Conservation (phyloP, 805 yeast genomes). For the Candida glaebosa region DNA sequence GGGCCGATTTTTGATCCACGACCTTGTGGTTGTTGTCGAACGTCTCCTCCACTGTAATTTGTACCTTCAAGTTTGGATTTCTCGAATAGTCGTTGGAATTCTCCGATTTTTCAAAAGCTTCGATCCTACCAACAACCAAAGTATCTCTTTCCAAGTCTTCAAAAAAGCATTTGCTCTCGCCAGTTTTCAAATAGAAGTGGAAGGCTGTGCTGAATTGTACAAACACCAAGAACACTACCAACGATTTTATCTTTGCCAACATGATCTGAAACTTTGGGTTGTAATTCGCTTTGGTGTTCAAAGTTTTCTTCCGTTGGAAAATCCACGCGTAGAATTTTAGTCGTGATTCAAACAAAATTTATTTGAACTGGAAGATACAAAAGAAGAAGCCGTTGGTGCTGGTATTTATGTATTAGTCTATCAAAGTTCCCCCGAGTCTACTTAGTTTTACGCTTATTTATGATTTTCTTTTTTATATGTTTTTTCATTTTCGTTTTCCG, state of each 20-base stretch:
- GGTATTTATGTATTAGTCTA: background rate
- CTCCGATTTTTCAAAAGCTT: conserved; percentile 59
- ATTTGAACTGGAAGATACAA: background rate
- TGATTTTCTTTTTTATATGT: conserved; percentile 27
- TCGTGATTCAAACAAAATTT: no score
- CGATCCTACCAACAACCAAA: conserved; percentile 74
- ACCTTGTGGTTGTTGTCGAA: conserved; percentile 84
- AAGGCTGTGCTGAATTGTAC: conserved; percentile 40
- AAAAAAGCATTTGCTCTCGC: conserved; percentile 75
- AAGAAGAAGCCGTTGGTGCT: background rate
- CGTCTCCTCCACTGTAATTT: conserved; percentile 67
- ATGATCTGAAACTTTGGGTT: background rate
- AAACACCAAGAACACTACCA: conserved; percentile 9
- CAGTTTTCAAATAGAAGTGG: conserved; percentile 78
- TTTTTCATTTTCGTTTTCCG: conserved; percentile 40
- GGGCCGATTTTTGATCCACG: conserved; percentile 57
- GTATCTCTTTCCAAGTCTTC: conserved; percentile 77
- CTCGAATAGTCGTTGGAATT: conserved; percentile 45
- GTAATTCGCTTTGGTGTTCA: background rate
- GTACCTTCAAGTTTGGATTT: conserved; percentile 55
- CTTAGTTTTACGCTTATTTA: conserved; percentile 64
- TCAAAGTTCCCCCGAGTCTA: conserved; percentile 1
- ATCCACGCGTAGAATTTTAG: no score
- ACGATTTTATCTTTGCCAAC: conserved; percentile 1
- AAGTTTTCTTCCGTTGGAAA: background rate